Evolutionary conservation across 202 grass and related monocot genomes (phyloP).

Genomic region (Panicum virgatum): DNA sequence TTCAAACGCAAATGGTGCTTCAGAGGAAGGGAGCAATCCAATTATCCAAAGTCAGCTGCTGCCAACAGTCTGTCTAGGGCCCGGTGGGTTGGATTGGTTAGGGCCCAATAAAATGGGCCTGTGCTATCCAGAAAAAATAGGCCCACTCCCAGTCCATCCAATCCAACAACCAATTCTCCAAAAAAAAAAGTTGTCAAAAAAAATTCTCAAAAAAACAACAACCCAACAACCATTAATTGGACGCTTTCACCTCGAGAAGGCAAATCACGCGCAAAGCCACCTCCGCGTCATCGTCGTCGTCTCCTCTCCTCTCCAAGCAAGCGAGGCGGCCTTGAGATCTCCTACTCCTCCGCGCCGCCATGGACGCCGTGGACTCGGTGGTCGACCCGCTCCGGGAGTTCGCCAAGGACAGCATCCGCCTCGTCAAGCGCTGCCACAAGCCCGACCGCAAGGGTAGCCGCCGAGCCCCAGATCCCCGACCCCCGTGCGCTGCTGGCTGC

Average conservation of each 20-base stretch:
- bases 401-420: conserved; percentile 84
- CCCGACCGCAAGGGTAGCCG: conserved; percentile 77
- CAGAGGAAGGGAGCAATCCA: too few species aligned
- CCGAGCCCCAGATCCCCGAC: neutral
- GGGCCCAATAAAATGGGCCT: neutral
- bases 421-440: conserved; percentile 98
- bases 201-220: too few species aligned
- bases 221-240: too few species aligned
- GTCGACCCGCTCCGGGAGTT: conserved; percentile 90
- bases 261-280: conserved; percentile 30
- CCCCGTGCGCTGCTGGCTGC: neutral
- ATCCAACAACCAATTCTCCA: too few species aligned
- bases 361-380: conserved; percentile 91
- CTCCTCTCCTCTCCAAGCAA: neutral
- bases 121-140: neutral
- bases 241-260: neutral
- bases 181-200: too few species aligned
- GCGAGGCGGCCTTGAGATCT: conserved; percentile 26
- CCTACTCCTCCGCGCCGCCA: conserved; percentile 34
- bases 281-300: conserved; percentile 8
- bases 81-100: neutral
- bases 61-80: neutral
- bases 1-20: too few species aligned
- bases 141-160: neutral
- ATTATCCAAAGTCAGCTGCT: neutral